phyloP scores from a whole-genome alignment of 2,329 filamentous ascomycete genomes.

The Chaetomiaceae sp. region DNA sequence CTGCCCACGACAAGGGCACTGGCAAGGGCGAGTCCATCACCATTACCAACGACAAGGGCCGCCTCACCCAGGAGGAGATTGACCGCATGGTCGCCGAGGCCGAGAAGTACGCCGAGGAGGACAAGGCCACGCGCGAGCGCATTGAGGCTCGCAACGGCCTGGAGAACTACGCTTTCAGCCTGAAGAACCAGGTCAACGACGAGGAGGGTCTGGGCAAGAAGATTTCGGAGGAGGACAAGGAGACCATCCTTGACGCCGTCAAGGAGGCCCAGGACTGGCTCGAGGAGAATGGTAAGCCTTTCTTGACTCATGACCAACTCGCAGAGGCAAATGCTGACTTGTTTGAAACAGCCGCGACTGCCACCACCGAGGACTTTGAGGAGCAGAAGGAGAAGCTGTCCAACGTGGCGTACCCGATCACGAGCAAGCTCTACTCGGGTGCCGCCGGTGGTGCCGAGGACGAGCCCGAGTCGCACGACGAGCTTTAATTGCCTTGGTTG shows the following conservation, averaged over 20 bases:
- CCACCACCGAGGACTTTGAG: conserved; percentile 90
- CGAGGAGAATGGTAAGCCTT: conserved; percentile 70
- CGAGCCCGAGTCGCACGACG: conserved; percentile 66
- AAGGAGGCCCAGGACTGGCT: conserved; percentile 98
- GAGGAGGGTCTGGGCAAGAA: conserved; percentile 85
- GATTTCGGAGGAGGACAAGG: conserved; percentile 97
- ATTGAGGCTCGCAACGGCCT: conserved; percentile 94
- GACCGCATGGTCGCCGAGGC: conserved; percentile 98
- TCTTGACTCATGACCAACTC: neutral
- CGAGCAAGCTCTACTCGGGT: conserved; percentile 85
- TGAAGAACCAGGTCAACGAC: conserved; percentile 98
- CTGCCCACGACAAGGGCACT: conserved; percentile 94
- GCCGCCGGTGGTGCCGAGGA: conserved; percentile 63
- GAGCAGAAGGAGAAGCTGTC: conserved; percentile 99
- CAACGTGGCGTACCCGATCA: conserved; percentile 95
- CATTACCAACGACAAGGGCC: conserved; percentile 98
- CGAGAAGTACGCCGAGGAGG: conserved; percentile 96
- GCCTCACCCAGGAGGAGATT: conserved; percentile 90
- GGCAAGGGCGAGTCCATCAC: conserved; percentile 96
- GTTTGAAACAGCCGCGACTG: conserved; percentile 50
- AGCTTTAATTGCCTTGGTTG: conserved; percentile 58
- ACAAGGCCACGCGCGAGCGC: conserved; percentile 93
- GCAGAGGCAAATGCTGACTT: conserved; percentile 14
- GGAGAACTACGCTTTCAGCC: conserved; percentile 96
- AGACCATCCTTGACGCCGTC: conserved; percentile 87